Base-by-base conservation (phyloP, 495 filamentous ascomycete species). In the Hypoxylon trugodes region DNA sequence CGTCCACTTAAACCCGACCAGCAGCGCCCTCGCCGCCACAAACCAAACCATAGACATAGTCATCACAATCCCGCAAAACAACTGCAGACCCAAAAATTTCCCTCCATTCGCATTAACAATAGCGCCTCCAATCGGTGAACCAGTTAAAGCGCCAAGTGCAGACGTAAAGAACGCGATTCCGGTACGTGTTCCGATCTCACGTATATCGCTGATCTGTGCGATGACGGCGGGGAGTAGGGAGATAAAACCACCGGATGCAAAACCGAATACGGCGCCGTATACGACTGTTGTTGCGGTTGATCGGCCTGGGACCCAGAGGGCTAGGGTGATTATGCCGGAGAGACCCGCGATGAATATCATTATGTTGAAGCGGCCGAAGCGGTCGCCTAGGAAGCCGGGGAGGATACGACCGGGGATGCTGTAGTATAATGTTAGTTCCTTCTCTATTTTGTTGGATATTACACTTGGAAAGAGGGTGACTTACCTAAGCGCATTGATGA, bases 61-160 rank as follows among this genome's bases (percentile, higher is more conserved):
- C 75, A 90, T 85, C 13, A 82, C 77, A 7, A 84, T 76, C 12
- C 89, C 90, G 32, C 84, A 83, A 61, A 90, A 94, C 3, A 92
- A 77, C 73, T 88, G 82, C 43, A 91, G 46, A 21, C 83, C 82
- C 2, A 79, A 65, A 69, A 85, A 93, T 1, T 71, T 62, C 4
- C 86, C 87, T 64, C 82, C 18, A 52, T 87, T 77, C 12, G 75
- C 71, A 2, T 67, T 68, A 1, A 91, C 75, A 35, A 95, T 77
- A 0, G 86, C 88, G 7, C 91, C 90, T 3, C 84, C 90, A 69
- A 94, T 91, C 0, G 91, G 91, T 32, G 79, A 85, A 2, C 89
- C 88, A 0, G 84, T 87, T 50, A 95, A 72, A 1, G 84, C 87
- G 19, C 86, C 90, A 46, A 92, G 70, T 2, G 83, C 81, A 10